Percentiles rank a stretch among this genome's conserved stretches.
Conservation (phyloP, 345 rosid genomes). For the Acer negundo region DNA sequence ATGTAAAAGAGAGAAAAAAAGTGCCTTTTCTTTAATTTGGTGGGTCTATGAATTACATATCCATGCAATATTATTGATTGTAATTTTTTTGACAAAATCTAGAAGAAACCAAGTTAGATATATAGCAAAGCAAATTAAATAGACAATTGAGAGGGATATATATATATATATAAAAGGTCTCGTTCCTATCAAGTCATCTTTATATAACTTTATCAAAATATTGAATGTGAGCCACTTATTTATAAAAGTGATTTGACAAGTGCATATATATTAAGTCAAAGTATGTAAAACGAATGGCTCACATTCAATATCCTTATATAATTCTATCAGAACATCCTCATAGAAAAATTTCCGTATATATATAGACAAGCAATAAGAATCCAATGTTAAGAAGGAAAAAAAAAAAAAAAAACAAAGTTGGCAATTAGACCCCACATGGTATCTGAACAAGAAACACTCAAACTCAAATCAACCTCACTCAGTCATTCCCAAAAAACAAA, state of each 20-base stretch:
- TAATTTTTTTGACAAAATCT: not conserved
- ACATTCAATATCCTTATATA: too few relatives aligned
- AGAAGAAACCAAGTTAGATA: not conserved
- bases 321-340: too few relatives aligned
- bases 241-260: too few relatives aligned
- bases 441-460: constrained; percentile 19
- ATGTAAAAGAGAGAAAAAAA: not conserved
- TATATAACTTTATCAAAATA: too few relatives aligned
- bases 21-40: too few relatives aligned
- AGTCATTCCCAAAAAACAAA: not conserved
- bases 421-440: constrained; percentile 13
- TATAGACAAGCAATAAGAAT: constrained; percentile 8
- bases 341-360: too few relatives aligned
- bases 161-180: not conserved
- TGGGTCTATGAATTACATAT: too few relatives aligned
- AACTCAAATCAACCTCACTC: not conserved
- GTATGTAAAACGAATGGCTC: too few relatives aligned
- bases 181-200: too few relatives aligned
- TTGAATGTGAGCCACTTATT: too few relatives aligned
- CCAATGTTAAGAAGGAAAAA: constrained; percentile 1
- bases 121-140: not conserved
- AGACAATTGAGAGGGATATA: not conserved
- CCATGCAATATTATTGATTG: not conserved
- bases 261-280: too few relatives aligned
- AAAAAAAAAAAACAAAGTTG: not conserved